Evolutionary conservation across 768 basidiomycete genomes (phyloP).

Genomic region (Suillus sp.): DNA sequence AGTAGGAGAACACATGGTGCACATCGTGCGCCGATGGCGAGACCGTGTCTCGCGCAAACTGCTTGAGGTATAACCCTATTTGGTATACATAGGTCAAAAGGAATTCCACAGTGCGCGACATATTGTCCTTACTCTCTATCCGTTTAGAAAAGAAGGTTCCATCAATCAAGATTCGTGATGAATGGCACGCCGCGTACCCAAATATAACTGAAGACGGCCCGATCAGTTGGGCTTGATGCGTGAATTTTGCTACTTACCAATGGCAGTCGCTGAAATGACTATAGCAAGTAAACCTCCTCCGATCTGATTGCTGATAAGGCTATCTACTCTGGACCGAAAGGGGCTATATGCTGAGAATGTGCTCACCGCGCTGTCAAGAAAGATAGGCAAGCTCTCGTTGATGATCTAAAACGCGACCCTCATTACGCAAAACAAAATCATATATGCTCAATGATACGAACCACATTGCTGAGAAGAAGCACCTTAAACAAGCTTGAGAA

Average conservation of each 20-base stretch:
- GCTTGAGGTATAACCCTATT: constrained; percentile 70
- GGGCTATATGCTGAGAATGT: background rate
- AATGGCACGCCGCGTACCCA: constrained; percentile 56
- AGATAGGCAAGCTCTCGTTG: constrained; percentile 83
- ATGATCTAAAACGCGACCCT: constrained; percentile 50
- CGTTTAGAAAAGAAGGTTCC: background rate
- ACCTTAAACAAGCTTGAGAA: constrained; percentile 47
- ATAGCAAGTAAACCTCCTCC: constrained; percentile 78
- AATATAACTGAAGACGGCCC: constrained; percentile 64
- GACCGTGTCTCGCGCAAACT: constrained; percentile 76
- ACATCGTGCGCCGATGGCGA: constrained; percentile 76
- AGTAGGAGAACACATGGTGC: constrained; percentile 71
- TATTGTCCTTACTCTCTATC: constrained; percentile 1
- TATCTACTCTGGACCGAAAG: constrained; percentile 7
- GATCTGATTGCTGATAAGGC: constrained; percentile 31
- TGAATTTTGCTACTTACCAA: constrained; percentile 38
- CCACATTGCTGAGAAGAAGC: constrained; percentile 86
- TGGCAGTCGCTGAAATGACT: constrained; percentile 66
- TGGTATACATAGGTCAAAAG: background rate
- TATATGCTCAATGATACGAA: constrained; percentile 38
- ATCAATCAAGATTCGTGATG: background rate
- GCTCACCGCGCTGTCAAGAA: constrained; percentile 68
- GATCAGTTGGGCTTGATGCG: constrained; percentile 10
- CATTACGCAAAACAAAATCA: background rate
- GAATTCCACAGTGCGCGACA: too few relatives aligned